Conservation (phyloP, 768 basidiomycete species). For the Lyophyllum shimeji region DNA sequence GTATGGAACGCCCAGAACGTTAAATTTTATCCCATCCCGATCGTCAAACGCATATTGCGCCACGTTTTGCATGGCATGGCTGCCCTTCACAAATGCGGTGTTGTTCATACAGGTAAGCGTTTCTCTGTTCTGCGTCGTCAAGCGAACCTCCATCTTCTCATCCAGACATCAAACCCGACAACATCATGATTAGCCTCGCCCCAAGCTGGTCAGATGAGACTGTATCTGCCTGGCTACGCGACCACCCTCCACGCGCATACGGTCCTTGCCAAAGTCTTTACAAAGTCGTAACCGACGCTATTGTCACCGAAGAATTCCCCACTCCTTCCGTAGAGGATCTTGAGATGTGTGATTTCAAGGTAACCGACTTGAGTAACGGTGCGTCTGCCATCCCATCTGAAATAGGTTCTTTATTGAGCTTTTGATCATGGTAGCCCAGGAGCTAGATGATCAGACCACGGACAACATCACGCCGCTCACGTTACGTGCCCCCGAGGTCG, state of each 20-base stretch:
- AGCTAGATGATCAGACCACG: not conserved
- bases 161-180: not conserved
- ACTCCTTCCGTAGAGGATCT: not conserved
- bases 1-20: no score
- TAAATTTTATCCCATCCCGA: no score
- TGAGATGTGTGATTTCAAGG: not conserved
- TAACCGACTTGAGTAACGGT: not conserved
- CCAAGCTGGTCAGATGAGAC: not conserved
- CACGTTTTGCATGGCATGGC: not conserved
- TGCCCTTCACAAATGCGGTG: not conserved
- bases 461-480: not conserved
- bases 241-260: not conserved
- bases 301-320: not conserved
- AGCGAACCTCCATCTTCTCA: no score
- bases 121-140: no score
- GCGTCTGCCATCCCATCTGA: no score
- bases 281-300: not conserved
- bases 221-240: not conserved
- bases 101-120: not conserved
- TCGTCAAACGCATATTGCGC: not conserved
- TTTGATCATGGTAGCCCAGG: not conserved
- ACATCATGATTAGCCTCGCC: not conserved
- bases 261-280: not conserved
- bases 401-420: no score
- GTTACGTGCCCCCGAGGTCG: slow-evolving; percentile 27